Evolutionary conservation across 345 rosid species (phyloP), one percentile per base, ranked within the genome.

Genomic region (Syzygium oleosum): DNA sequence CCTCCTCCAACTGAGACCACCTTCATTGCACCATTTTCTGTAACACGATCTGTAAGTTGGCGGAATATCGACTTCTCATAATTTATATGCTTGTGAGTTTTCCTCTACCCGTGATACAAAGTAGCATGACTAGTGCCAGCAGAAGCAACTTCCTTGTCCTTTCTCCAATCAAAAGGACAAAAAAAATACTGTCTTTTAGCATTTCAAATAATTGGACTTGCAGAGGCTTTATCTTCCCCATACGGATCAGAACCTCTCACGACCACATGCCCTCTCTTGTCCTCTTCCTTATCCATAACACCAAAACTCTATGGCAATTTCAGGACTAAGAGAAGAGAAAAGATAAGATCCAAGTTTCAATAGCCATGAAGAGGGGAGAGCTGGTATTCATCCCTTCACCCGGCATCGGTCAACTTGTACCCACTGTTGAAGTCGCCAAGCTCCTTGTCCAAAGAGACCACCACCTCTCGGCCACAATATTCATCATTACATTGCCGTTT

Each of bases 351-450:
- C 52, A 17, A 52, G 34, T 84, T 52, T 84, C 38, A 5, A 58
- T 27, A 27, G 12, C 85, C 29, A 77, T 41, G 93, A 93, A 56
- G 17, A 85, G 51, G 52, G 43, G 85, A 87, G 85, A 52, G 54
- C 77, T 87, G 51, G 84, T 53, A 22, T 52, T 78, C 4, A 9
- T 86, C 84, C 84, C 87, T 22, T 58, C 84, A 15, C 88, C 90
- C 2, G 93, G 89, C 19, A 88, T 88, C 3, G 96, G 95, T 89
- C 96, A 95, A 85, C 88, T 94, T 29, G 87, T 88, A 6, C 88
- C 95, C 7, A 14, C 85, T 27, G 88, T 91, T 34, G 93, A 94
- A 88, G 61, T 90, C 0, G 94, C 95, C 14, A 93, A 91, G 90
- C 91, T 89, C 38, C 91, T 93, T 29, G 89, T 92, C 29, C 87